Base-by-base conservation (phyloP, 2,329 filamentous ascomycete species). In the Aquanectria penicillioides region DNA sequence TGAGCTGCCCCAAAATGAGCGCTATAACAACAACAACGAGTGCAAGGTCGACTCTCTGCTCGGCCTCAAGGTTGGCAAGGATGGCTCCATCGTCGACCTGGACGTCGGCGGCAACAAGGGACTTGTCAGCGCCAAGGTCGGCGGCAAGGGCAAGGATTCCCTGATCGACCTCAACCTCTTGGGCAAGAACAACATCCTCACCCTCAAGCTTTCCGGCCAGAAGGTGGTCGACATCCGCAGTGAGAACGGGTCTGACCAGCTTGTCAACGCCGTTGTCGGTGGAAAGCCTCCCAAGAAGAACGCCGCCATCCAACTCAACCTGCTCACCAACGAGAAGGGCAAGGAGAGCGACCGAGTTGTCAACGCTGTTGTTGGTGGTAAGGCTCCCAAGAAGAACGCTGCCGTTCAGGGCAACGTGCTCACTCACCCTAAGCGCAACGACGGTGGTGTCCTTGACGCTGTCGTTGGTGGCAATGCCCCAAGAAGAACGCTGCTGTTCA, bases 381-480 rank as follows among this genome's bases (percentile, higher is more conserved):
- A 63, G 44, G 28, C 52, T 18, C 51, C 59, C 25, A 37, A 64
- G 13, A 11, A 56, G 11, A 28, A 6, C 6, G 37, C 43, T 34
- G 15, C 28, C 26, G 25, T 66, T 6, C 33, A 68, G 10, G 46
- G n/a, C n/a, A n/a, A n/a, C n/a, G n/a, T n/a, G n/a, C n/a, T n/a
- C n/a, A n/a, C n/a, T n/a, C n/a, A n/a, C n/a, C n/a, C n/a, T n/a
- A n/a, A n/a, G n/a, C n/a, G n/a, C n/a, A n/a, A n/a, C n/a, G n/a
- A n/a, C n/a, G n/a, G n/a, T n/a, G n/a, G n/a, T n/a, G n/a, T n/a
- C n/a, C n/a, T n/a, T n/a, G n/a, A n/a, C n/a, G n/a, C n/a, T n/a
- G n/a, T n/a, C n/a, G n/a, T 68, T 51, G 55, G 55, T 33, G 64
- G 62, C 20, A 26, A 63, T 38, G n/a, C n/a, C n/a, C n/a, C n/a